phyloP scores from a whole-genome alignment of 495 filamentous ascomycete genomes.

The Collariella sp. region DNA sequence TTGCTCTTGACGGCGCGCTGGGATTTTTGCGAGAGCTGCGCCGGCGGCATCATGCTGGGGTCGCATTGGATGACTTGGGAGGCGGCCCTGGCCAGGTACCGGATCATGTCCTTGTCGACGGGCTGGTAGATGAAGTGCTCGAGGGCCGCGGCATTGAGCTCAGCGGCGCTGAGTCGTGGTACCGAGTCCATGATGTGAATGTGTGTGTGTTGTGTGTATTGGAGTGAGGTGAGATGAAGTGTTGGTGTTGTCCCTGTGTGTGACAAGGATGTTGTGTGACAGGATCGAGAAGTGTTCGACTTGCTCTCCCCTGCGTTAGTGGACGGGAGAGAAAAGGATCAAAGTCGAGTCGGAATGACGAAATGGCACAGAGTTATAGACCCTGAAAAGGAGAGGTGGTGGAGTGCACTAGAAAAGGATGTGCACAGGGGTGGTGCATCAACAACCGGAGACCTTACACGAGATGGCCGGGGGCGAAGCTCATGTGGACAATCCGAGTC shows the following conservation, averaged over 20 bases:
- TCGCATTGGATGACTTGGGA: slow-evolving; percentile 89
- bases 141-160: slow-evolving; percentile 71
- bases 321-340: slow-evolving; percentile 5
- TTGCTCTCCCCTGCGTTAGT: slow-evolving; percentile 2
- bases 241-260: slow-evolving; percentile 14
- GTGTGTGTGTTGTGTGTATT: slow-evolving; percentile 12
- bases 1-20: slow-evolving; percentile 39
- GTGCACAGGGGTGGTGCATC: slow-evolving; percentile 13
- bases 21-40: slow-evolving; percentile 58
- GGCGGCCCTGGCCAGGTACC: slow-evolving; percentile 74
- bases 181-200: slow-evolving; percentile 29
- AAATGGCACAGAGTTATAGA: slow-evolving; percentile 15
- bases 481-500: slow-evolving; percentile 9
- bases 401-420: slow-evolving; percentile 6
- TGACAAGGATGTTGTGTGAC: slow-evolving; percentile 6
- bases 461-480: slow-evolving; percentile 21
- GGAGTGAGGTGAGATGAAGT: neutral
- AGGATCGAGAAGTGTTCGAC: slow-evolving; percentile 12
- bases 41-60: slow-evolving; percentile 36
- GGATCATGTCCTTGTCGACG: slow-evolving; percentile 77
- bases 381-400: neutral
- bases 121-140: slow-evolving; percentile 80
- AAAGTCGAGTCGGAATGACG: slow-evolving; percentile 8
- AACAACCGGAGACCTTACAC: slow-evolving; percentile 13
- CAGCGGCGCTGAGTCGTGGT: slow-evolving; percentile 30